Evolutionary conservation across 2,329 filamentous ascomycete genomes (phyloP).

Genomic region (Hymenoscyphus fraxineus): DNA sequence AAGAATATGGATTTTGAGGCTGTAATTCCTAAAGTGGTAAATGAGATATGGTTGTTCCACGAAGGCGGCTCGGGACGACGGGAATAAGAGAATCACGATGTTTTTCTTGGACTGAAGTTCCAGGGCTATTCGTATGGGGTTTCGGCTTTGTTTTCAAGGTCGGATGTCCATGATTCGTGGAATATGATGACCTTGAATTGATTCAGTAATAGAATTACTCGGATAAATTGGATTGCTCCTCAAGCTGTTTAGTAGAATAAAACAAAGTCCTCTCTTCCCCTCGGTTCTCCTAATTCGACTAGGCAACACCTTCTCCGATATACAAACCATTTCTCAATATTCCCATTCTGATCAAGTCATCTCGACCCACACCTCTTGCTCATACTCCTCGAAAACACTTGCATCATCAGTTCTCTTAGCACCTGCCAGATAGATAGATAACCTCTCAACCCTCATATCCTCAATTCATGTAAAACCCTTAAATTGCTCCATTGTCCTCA

Average conservation of each 20-base stretch:
- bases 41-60: neutral
- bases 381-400: conserved; percentile 27
- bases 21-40: neutral
- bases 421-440: conserved; percentile 86
- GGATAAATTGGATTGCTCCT: neutral
- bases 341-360: conserved; percentile 17
- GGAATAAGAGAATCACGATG: neutral
- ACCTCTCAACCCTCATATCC: conserved; percentile 60
- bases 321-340: too few species aligned
- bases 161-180: too few species aligned
- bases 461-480: conserved; percentile 68
- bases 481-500: conserved; percentile 55
- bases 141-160: too few species aligned
- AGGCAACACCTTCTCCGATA: too few species aligned
- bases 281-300: too few species aligned
- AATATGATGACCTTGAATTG: neutral
- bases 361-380: conserved; percentile 26
- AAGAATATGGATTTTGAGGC: neutral
- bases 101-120: neutral
- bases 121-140: too few species aligned
- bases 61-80: neutral
- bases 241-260: neutral
- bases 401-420: conserved; percentile 51
- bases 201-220: neutral
- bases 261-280: too few species aligned